Evolutionary conservation across 2,329 filamentous ascomycete genomes (phyloP).

Genomic region (Hypocrella siamensis): DNA sequence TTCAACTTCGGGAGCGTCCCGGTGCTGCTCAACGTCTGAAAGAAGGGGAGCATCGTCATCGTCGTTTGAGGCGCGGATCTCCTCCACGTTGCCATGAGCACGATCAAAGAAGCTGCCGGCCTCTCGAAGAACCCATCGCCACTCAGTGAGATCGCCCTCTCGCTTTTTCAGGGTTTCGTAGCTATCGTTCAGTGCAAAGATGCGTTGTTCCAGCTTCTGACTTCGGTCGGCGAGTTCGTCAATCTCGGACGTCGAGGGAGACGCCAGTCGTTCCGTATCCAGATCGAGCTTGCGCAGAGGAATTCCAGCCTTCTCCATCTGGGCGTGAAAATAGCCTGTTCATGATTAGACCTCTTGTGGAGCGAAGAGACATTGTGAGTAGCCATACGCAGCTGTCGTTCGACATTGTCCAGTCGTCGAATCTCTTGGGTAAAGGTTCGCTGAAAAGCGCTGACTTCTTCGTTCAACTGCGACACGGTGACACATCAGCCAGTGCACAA

Average conservation of each 20-base stretch:
- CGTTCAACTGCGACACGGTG: conserved; percentile 58
- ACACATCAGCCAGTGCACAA: not conserved
- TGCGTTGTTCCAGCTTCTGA: conserved; percentile 80
- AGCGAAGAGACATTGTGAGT: conserved; percentile 11
- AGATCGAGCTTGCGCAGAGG: conserved; percentile 80
- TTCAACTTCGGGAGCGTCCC: conserved; percentile 50
- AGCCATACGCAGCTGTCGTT: conserved; percentile 78
- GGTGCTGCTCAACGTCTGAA: conserved; percentile 79
- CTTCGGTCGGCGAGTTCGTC: conserved; percentile 88
- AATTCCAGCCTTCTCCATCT: conserved; percentile 90
- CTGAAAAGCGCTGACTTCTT: conserved; percentile 86
- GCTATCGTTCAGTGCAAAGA: conserved; percentile 87
- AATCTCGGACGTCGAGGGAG: conserved; percentile 85
- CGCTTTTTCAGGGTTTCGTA: conserved; percentile 97
- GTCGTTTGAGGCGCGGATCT: conserved; percentile 81
- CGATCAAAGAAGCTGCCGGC: conserved; percentile 95
- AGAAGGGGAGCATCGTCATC: conserved; percentile 88
- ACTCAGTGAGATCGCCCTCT: conserved; percentile 92
- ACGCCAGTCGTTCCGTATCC: conserved; percentile 71
- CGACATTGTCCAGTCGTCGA: conserved; percentile 90
- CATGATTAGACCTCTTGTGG: conserved; percentile 13
- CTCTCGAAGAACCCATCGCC: conserved; percentile 95
- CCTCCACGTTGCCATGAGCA: conserved; percentile 89
- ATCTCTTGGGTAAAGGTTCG: conserved; percentile 97
- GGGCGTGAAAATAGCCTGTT: conserved; percentile 76